Base-by-base conservation (phyloP, 2,329 filamentous ascomycete genomes). In the Periglandula ipomoeae region DNA sequence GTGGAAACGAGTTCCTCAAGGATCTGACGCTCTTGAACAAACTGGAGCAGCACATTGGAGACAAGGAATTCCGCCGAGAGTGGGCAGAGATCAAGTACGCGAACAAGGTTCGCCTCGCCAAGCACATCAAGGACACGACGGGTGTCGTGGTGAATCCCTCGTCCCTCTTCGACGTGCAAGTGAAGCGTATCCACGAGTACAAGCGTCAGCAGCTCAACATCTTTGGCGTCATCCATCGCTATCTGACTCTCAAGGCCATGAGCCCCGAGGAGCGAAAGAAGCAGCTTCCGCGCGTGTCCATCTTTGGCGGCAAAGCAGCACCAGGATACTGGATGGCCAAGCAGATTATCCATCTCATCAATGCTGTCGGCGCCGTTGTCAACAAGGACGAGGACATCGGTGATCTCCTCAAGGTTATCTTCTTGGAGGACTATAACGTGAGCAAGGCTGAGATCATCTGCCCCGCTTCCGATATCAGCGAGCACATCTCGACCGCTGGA, bases 281-380 rank as follows among this genome's bases (percentile, higher is more conserved):
- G 71, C 76, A 87, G 52, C 79, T 84, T 40, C 89, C 90, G 15
- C 85, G 91, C 46, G 93, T 97, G 9, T 93, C 87, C 50, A 94
- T 98, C 66, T 97, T 98, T 64, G 93, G 93, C 63, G 93, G 93
- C 59, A 98, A 98, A 72, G 93, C 93, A 23, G 93, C 93, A 2
- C 93, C 93, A 0, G 93, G 93, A 15, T 98, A 98, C 75, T 98
- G 93, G 93, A 98, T 97, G 93, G 93, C 93, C 34, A 98, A 98
- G 79, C 94, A 93, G 37, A 89, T 96, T 57, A 98, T 98, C 59
- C 91, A 97, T 64, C 79, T 98, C 50, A 84, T 98, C 74, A 97
- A 96, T 72, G 85, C 83, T 53, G 93, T 97, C 23, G 89, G 89
- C 4, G 72, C 81, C 15, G 87, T 97, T 3, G 85, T 98, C 58